Base-by-base conservation (phyloP, 2,329 filamentous ascomycete species). In the Ceratocystis lukuohia region DNA sequence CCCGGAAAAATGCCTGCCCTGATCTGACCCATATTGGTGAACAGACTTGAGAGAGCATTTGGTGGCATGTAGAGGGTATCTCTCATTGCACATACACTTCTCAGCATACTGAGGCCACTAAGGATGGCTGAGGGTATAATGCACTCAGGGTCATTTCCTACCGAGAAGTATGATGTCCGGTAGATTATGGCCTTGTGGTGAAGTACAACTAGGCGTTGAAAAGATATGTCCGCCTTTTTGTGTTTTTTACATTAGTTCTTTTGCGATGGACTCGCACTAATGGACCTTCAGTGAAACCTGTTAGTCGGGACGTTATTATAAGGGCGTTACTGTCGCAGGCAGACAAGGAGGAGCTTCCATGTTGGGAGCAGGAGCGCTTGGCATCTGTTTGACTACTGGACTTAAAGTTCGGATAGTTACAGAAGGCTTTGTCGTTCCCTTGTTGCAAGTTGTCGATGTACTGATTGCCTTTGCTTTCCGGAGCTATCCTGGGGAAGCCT, bases 381-480 rank as follows among this genome's bases (percentile, higher is more conserved):
- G 17, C 28, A 20, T 53, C 28, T 33, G 53, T 59, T 33, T 59
- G 15, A 7, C 53, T 17, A 30, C 12, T 4, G 25, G n/a, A 17
- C 25, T 17, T n/a, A n/a, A 8, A n/a, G 28, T 17, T 30, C 28
- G 20, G 25, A 12, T 30, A 6, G 53, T 59, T 25, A 25, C 28
- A 7, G 10, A 10, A n/a, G 53, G 28, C 53, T 37, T 30, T 30
- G 53, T 59, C 2, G 28, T n/a, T 59, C 25, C 28, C 28, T 30
- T 25, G 22, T 7, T n/a, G 5, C 28, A 37, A 59, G 53, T 64
- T 59, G 62, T 48, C 44, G 65, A 61, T 45, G 33, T 65, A 28
- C 8, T 63, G 46, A 37, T 59, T 64, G 46, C 15, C 25, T 37
- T 50, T 50, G 62, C 15, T 67, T 12, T 25, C 61, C 28, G 53